Conservation (phyloP, 73 alveolate genomes). For the Paramecium primaurelia region DNA sequence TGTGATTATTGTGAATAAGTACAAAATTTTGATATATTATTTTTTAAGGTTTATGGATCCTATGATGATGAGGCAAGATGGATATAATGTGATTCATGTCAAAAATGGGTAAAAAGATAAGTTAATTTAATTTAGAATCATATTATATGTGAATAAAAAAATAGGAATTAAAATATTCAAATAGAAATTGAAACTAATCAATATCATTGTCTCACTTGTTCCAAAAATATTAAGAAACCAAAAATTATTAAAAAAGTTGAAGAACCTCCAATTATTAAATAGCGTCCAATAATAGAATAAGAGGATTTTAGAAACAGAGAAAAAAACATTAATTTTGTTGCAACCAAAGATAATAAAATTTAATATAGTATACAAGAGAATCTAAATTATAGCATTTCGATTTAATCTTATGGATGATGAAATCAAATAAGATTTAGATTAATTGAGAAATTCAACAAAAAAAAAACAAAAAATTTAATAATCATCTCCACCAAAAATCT, state of each 20-base stretch:
- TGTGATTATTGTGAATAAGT: slow-evolving; percentile 45
- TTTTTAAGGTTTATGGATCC: neutral
- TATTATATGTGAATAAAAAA: neutral
- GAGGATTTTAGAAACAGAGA: slow-evolving; percentile 18
- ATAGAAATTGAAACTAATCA: neutral
- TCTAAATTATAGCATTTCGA: neutral
- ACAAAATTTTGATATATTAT: neutral
- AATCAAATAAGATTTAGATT: neutral
- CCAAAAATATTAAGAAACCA: neutral
- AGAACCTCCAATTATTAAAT: neutral
- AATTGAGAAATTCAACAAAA: neutral
- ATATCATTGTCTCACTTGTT: slow-evolving; percentile 2
- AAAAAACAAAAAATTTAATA: neutral
- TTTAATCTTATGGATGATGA: slow-evolving; percentile 18
- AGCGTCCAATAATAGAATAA: neutral
- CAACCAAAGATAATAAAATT: slow-evolving; percentile 41
- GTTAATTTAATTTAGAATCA: neutral
- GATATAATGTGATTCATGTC: slow-evolving; percentile 9
- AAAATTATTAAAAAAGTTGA: neutral
- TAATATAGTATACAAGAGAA: neutral
- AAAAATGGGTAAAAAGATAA: slow-evolving; percentile 14
- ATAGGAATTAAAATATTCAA: neutral
- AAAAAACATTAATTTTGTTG: slow-evolving; percentile 18
- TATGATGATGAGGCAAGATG: slow-evolving; percentile 42
- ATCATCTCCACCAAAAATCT: neutral